phyloP scores from a whole-genome alignment of 75 land plant genomes.

The Cunninghamia lanceolata region DNA sequence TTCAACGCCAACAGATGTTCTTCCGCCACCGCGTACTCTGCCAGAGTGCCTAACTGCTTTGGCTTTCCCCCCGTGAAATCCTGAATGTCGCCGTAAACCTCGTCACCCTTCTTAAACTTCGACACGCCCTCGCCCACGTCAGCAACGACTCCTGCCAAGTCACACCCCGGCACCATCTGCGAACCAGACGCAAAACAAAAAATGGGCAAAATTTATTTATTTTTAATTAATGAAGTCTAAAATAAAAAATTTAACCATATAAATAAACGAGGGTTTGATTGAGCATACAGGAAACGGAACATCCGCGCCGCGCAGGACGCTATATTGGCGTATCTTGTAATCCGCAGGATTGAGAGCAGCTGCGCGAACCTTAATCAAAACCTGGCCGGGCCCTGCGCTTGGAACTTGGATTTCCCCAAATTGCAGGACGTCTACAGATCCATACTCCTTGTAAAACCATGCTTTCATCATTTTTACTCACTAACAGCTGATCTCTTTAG shows the following conservation, averaged over 20 bases:
- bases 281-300: background rate
- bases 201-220: background rate
- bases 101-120: conserved; percentile 38
- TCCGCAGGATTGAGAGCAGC: conserved; percentile 44
- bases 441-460: conserved; percentile 39
- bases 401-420: conserved; percentile 28
- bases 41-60: conserved; percentile 37
- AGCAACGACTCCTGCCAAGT: conserved; percentile 40
- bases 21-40: conserved; percentile 41
- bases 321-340: conserved; percentile 15
- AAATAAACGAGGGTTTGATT: background rate
- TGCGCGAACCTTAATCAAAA: conserved; percentile 27
- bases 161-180: conserved; percentile 52
- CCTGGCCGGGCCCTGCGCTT: conserved; percentile 14
- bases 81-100: conserved; percentile 44
- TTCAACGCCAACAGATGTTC: conserved; percentile 37
- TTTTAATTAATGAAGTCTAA: background rate
- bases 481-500: too few species aligned
- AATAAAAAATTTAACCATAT: background rate
- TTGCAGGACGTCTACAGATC: conserved; percentile 29
- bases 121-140: conserved; percentile 26
- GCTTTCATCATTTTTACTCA: conserved; percentile 13
- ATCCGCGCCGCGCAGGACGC: background rate
- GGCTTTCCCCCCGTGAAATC: conserved; percentile 28
- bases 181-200: background rate